Percentiles rank a stretch among this genome's conserved stretches.
phyloP scores from a whole-genome alignment of 805 yeast species.

The Saccharomyces eubayanus region DNA sequence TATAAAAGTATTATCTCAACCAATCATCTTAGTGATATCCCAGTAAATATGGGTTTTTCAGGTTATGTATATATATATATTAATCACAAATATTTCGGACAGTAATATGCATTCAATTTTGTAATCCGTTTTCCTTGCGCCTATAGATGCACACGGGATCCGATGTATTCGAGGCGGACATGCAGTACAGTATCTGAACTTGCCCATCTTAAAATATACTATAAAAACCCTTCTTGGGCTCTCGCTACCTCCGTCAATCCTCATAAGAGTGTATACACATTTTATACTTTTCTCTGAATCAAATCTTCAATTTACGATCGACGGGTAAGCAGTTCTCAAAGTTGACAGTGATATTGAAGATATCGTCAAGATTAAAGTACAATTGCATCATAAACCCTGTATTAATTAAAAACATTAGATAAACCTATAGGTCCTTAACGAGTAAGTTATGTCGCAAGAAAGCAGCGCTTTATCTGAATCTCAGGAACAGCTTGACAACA shows the following conservation, averaged over 20 bases:
- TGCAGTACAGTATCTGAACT: too few relatives aligned
- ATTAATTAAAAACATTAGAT: background rate
- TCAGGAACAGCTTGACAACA: background rate
- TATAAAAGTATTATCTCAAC: constrained; percentile 28
- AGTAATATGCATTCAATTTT: background rate
- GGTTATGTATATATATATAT: background rate
- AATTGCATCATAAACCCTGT: background rate
- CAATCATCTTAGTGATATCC: background rate
- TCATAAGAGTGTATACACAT: too few relatives aligned
- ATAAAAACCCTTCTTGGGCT: too few relatives aligned
- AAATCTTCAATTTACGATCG: background rate
- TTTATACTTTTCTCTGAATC: background rate
- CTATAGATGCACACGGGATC: too few relatives aligned
- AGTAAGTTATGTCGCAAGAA: background rate
- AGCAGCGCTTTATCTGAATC: background rate
- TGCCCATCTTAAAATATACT: too few relatives aligned
- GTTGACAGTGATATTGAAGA: background rate
- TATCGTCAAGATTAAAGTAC: background rate
- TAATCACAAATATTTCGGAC: background rate
- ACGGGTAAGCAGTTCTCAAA: background rate
- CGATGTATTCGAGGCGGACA: too few relatives aligned
- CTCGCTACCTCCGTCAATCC: too few relatives aligned
- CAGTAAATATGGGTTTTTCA: background rate
- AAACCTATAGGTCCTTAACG: background rate
- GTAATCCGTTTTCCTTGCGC: background rate